Evolutionary conservation across 2,329 filamentous ascomycete species (phyloP).

Genomic region (Xylariaceae sp.): DNA sequence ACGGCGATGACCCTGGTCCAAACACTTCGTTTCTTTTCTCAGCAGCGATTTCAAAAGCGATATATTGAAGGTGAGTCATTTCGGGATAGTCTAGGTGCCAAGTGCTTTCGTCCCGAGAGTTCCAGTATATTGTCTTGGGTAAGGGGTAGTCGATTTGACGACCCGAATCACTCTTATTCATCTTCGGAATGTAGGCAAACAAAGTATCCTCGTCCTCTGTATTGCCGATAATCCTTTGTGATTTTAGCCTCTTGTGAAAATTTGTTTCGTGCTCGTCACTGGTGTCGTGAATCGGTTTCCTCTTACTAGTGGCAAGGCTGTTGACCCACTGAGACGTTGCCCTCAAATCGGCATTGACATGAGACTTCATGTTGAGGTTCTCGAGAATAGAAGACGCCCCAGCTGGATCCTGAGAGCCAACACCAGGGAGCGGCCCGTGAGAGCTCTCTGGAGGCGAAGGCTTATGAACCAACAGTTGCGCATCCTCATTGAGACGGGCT

Average conservation of each 20-base stretch:
- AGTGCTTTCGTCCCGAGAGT: slow-evolving; percentile 45
- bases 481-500: slow-evolving; percentile 21
- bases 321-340: slow-evolving; percentile 20
- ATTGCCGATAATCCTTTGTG: slow-evolving; percentile 40
- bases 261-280: slow-evolving; percentile 46
- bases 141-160: slow-evolving; percentile 55
- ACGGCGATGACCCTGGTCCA: slow-evolving; percentile 42
- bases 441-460: slow-evolving; percentile 23
- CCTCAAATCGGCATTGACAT: slow-evolving; percentile 24
- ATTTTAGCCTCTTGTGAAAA: slow-evolving; percentile 47
- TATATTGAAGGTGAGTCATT: slow-evolving; percentile 56
- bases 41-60: slow-evolving; percentile 51
- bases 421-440: slow-evolving; percentile 27
- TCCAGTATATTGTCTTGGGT: slow-evolving; percentile 55
- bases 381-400: slow-evolving; percentile 43
- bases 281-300: slow-evolving; percentile 47
- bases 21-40: slow-evolving; percentile 48
- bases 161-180: slow-evolving; percentile 45
- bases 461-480: slow-evolving; percentile 4
- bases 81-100: slow-evolving; percentile 60
- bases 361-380: slow-evolving; percentile 41
- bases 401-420: slow-evolving; percentile 50
- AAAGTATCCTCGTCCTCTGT: slow-evolving; percentile 42
- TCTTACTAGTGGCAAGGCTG: slow-evolving; percentile 49
- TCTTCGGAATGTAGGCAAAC: slow-evolving; percentile 45